Conservation (phyloP, 2,329 filamentous ascomycete species). For the Fusarium luffae region DNA sequence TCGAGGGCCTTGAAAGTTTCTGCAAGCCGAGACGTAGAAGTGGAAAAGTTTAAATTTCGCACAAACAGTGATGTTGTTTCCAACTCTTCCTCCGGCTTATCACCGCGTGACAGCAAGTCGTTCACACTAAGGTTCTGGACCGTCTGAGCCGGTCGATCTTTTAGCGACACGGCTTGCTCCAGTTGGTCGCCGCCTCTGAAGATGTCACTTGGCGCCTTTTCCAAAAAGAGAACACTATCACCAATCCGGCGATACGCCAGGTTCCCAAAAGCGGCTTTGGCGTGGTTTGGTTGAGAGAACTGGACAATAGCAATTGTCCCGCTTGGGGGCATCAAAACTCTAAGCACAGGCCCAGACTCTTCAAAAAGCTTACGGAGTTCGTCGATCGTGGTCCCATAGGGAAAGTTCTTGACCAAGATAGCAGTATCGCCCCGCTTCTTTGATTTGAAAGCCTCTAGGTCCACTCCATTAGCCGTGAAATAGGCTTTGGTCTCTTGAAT, state of each 20-base stretch:
- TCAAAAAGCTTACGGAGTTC: constrained; percentile 86
- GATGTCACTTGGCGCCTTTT: constrained; percentile 89
- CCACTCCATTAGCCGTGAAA: constrained; percentile 87
- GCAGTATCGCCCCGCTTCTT: constrained; percentile 85
- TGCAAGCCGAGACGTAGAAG: constrained; percentile 78
- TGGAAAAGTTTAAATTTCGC: constrained; percentile 92
- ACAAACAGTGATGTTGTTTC: constrained; percentile 88
- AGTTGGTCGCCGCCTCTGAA: constrained; percentile 61
- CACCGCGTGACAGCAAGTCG: constrained; percentile 72
- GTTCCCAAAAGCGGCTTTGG: constrained; percentile 83
- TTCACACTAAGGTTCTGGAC: constrained; percentile 73
- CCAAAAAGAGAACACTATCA: constrained; percentile 89
- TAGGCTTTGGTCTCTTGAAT: constrained; percentile 97
- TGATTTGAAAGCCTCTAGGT: constrained; percentile 90
- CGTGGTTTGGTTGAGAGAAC: constrained; percentile 81
- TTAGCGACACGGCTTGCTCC: constrained; percentile 47
- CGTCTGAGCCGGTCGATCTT: constrained; percentile 53
- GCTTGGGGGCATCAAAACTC: constrained; percentile 89
- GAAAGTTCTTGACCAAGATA: constrained; percentile 95
- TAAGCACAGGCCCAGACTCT: constrained; percentile 82
- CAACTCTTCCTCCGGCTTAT: constrained; percentile 63
- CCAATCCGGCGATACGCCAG: constrained; percentile 92
- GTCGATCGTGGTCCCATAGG: constrained; percentile 81
- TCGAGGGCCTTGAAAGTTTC: constrained; percentile 84
- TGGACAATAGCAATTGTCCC: constrained; percentile 95